Base-by-base conservation (phyloP, 2,329 filamentous ascomycete genomes). In the Exophiala calicioides region DNA sequence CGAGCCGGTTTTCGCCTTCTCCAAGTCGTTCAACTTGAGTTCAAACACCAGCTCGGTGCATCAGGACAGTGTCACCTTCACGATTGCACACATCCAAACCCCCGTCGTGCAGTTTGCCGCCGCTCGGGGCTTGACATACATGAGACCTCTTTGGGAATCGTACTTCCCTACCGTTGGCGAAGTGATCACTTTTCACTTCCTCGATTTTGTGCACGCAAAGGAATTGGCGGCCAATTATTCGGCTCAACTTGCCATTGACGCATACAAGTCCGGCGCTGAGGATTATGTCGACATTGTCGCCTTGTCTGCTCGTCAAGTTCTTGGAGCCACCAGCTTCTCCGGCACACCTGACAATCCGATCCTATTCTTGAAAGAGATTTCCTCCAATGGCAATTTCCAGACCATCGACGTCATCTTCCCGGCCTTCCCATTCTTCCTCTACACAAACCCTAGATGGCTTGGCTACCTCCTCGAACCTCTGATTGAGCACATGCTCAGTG, bases 341-440 rank as follows among this genome's bases (percentile, higher is more conserved):
- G 80, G 86, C 32, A 86, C 86, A 15, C 78, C 80, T 3, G 79
- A 88, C 3, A 75, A 81, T 52, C 85, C 86, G 0, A 76, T 91
- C 31, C 66, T 93, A 16, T 93, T 93, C 68, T 69, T 91, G 50
- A 93, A 93, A 63, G 88, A 93, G 64, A 91, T 93, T 45, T 89
- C 86, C 1, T 90, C 85, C 2, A 86, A 91, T 58, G 88, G 88
- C 3, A 91, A 94, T 60, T 84, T 84, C 65, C 88, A 93, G 63
- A 93, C 88, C 0, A 85, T 93, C 8, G 87, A 91, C 68, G 86
- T 94, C 46, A 91, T 94, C 58, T 93, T 90, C 71, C 88, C 88
- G 0, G 79, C 87, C 0, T 90, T 89, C 67, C 87, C 88, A 0
- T 93, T 91, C 74, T 91, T 91, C 72, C 65, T 91, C 15, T 93